Conservation (phyloP, 2,329 filamentous ascomycete genomes). For the Setomelanomma holmii region DNA sequence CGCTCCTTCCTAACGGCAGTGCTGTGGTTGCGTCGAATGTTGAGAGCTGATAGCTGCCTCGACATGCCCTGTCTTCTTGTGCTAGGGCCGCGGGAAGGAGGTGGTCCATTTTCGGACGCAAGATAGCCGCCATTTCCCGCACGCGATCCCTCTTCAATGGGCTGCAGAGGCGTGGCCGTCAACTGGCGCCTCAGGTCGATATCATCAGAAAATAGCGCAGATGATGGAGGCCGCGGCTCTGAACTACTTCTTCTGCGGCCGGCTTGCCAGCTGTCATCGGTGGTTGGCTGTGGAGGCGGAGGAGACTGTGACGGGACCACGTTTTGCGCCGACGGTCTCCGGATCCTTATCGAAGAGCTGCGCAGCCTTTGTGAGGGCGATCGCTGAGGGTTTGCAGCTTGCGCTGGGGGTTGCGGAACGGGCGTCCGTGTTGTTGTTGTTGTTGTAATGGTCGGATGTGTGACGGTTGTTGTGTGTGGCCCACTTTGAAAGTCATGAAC, state of each 20-base stretch:
- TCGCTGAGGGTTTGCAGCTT: constrained; percentile 10
- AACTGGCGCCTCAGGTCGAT: constrained; percentile 34
- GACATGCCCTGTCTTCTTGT: constrained; percentile 24
- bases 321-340: constrained; percentile 23
- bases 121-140: background rate
- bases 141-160: constrained; percentile 36
- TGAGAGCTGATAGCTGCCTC: constrained; percentile 34
- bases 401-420: constrained; percentile 15
- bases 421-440: constrained; percentile 29
- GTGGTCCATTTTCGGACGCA: constrained; percentile 19
- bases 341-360: constrained; percentile 38
- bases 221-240: constrained; percentile 38
- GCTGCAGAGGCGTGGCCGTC: constrained; percentile 37
- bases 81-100: constrained; percentile 17
- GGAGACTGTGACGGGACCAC: background rate
- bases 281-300: constrained; percentile 9
- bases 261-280: constrained; percentile 20
- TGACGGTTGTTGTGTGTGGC: constrained; percentile 33
- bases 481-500: constrained; percentile 21
- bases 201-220: constrained; percentile 31
- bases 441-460: constrained; percentile 40
- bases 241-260: constrained; percentile 43
- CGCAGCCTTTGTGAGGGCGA: constrained; percentile 23
- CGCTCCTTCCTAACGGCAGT: constrained; percentile 36
- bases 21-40: constrained; percentile 30